Evolutionary conservation across 2,329 filamentous ascomycete genomes (phyloP).

Genomic region (Venturia pyrina): DNA sequence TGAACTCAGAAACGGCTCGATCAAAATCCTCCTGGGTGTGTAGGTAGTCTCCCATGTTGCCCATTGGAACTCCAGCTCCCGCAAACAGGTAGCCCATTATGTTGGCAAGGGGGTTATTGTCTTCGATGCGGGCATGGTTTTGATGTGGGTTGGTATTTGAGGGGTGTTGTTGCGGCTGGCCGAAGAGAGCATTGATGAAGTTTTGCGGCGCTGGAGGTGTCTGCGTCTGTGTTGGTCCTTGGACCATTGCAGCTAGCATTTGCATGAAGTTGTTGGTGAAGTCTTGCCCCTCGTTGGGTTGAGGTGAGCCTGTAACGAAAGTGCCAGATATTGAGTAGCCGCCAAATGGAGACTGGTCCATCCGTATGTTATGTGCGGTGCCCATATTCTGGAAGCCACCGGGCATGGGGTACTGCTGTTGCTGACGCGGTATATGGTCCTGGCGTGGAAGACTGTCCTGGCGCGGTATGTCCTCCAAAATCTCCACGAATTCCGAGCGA

Average conservation of each 20-base stretch:
- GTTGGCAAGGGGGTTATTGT: slow-evolving; percentile 28
- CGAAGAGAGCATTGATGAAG: background rate
- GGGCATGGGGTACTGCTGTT: background rate
- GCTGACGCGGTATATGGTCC: background rate
- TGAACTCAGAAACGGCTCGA: slow-evolving; percentile 73
- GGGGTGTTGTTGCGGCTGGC: background rate
- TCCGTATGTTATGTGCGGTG: slow-evolving; percentile 14
- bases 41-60: slow-evolving; percentile 54
- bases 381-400: slow-evolving; percentile 13
- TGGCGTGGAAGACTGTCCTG: background rate
- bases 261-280: slow-evolving; percentile 5
- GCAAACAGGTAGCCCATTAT: slow-evolving; percentile 31
- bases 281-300: slow-evolving; percentile 1
- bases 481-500: slow-evolving; percentile 68
- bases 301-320: background rate
- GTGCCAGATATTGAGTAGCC: background rate
- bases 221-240: background rate
- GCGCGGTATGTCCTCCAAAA: slow-evolving; percentile 49
- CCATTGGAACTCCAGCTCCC: background rate
- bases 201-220: background rate
- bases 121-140: background rate
- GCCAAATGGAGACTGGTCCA: background rate
- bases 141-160: background rate
- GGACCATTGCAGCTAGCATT: slow-evolving; percentile 2
- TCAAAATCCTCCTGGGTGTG: slow-evolving; percentile 88